phyloP scores from a whole-genome alignment of 192 early-diverging fungal genomes.

The Coemansia sp. region DNA sequence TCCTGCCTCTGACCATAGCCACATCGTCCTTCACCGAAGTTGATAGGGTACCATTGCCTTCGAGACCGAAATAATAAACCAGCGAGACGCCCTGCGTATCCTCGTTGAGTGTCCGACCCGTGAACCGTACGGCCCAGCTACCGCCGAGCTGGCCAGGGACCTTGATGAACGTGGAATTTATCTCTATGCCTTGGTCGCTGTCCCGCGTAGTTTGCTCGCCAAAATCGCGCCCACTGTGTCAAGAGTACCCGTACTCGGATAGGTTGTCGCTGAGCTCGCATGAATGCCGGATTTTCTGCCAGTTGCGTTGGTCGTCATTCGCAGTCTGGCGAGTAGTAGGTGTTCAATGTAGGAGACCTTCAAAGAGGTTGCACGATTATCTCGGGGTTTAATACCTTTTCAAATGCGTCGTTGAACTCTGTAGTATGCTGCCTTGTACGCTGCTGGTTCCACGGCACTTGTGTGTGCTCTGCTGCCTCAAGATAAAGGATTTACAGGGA shows the following conservation, averaged over 20 bases:
- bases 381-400: too few species aligned
- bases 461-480: too few species aligned
- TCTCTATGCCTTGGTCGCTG: constrained; percentile 36
- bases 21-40: constrained; percentile 41
- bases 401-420: too few species aligned
- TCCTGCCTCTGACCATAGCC: constrained; percentile 58
- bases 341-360: too few species aligned
- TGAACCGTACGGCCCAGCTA: constrained; percentile 58
- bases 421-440: too few species aligned
- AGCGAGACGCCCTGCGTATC: constrained; percentile 59
- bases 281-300: constrained; percentile 77
- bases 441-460: too few species aligned
- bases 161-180: constrained; percentile 32
- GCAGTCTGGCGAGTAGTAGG: too few species aligned
- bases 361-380: too few species aligned
- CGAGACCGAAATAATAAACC: constrained; percentile 79
- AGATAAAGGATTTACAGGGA: too few species aligned
- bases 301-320: constrained; percentile 45
- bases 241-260: constrained; percentile 79
- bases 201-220: constrained; percentile 64
- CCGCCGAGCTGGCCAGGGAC: constrained; percentile 60
- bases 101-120: constrained; percentile 61
- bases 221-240: constrained; percentile 83
- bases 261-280: constrained; percentile 88
- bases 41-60: constrained; percentile 68